These are phyloP conservation scores for Rhodotorula diobovata DNA, from an alignment of 768 basidiomycete genomes.

Conservation along the genomic window DNA sequence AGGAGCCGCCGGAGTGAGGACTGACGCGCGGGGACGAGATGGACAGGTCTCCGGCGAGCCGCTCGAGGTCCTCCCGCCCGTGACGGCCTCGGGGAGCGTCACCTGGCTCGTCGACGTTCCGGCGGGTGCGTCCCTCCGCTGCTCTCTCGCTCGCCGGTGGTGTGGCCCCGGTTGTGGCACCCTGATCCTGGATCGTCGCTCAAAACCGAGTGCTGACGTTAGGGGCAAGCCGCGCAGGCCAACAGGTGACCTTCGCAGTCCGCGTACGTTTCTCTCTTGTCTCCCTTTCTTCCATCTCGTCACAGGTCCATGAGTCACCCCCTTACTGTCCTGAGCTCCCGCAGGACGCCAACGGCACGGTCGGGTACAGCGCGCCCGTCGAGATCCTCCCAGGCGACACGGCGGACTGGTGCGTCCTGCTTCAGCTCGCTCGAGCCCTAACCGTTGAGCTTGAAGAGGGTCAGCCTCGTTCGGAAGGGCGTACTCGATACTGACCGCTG, in stretches of 20 bases:
- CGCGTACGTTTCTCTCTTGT: neutral
- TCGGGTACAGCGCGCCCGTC: neutral
- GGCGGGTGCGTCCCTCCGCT: conserved; percentile 7
- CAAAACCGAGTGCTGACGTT: neutral
- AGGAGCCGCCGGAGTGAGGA: no score
- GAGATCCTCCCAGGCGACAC: neutral
- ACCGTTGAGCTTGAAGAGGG: no score
- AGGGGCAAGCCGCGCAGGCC: neutral
- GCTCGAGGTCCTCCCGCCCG: conserved; percentile 3
- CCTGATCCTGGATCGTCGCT: no score
- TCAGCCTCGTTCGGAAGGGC: no score
- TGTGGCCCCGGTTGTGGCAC: neutral
- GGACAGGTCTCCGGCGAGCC: neutral
- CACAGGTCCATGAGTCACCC: no score
- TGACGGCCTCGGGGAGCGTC: neutral
- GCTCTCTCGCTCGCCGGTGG: neutral
- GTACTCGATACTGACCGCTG: no score
- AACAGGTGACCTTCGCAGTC: neutral
- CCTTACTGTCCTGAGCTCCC: no score
- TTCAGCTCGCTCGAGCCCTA: no score
- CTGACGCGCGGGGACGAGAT: no score
- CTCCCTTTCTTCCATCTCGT: neutral
- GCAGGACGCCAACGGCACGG: conserved; percentile 1
- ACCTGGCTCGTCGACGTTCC: conserved; percentile 2
- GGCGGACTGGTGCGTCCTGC: neutral